These are phyloP conservation scores for Amylostereum chailletii DNA, from an alignment of 1,284 basidiomycete genomes.

Conservation along the genomic window DNA sequence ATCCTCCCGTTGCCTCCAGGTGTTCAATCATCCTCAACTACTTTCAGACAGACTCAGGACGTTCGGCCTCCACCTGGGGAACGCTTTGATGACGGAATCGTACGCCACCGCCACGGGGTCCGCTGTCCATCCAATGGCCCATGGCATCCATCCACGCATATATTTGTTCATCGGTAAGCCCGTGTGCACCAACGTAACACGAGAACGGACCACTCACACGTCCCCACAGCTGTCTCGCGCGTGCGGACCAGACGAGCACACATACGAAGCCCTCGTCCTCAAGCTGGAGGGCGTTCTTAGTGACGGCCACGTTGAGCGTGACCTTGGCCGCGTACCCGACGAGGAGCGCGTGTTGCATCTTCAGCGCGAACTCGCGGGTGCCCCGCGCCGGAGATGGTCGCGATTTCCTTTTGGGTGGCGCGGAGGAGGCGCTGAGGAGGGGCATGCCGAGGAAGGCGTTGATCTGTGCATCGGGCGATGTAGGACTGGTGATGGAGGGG, in stretches of 20 bases:
- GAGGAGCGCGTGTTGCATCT: slow-evolving; percentile 5
- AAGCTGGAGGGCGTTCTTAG: slow-evolving; percentile 25
- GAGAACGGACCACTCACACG: neutral
- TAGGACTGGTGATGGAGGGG: neutral
- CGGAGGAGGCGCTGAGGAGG: slow-evolving; percentile 25
- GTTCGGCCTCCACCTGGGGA: neutral
- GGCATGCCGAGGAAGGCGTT: slow-evolving; percentile 31
- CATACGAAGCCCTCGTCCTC: neutral
- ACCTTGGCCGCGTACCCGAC: slow-evolving; percentile 27
- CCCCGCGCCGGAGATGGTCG: slow-evolving; percentile 23
- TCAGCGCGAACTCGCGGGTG: slow-evolving; percentile 19
- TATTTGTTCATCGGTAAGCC: neutral
- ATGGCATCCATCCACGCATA: too few species aligned
- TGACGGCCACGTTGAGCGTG: slow-evolving; percentile 28
- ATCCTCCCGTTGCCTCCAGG: neutral
- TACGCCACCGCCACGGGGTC: neutral
- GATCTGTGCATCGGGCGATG: slow-evolving; percentile 9
- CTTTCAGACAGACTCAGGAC: neutral
- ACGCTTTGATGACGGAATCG: neutral
- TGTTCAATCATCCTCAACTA: neutral
- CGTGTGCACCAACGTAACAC: too few species aligned
- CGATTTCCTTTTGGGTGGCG: slow-evolving; percentile 26
- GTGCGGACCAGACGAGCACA: neutral
- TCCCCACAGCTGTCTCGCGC: neutral
- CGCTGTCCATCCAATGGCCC: neutral